These are phyloP conservation scores for Fusarium brevicatenulatum DNA, from an alignment of 2,329 filamentous ascomycete genomes.

Conservation along the genomic window DNA sequence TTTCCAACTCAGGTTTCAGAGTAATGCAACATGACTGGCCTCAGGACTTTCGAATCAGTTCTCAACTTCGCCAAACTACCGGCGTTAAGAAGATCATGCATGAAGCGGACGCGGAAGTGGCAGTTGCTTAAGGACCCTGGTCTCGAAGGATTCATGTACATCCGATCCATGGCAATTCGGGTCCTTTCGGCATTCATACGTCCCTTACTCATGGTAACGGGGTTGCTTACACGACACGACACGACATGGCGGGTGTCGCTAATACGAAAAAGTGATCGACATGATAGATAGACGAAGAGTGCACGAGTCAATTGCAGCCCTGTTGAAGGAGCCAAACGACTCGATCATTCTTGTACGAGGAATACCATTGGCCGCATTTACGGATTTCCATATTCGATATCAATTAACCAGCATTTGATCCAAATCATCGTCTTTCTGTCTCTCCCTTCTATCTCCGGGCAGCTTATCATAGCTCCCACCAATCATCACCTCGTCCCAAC, in stretches of 20 bases:
- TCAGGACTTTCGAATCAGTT: not conserved
- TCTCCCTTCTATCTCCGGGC: not conserved
- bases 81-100: not conserved
- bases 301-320: not conserved
- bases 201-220: not conserved
- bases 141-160: not conserved
- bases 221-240: not conserved
- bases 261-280: not conserved
- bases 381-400: not conserved
- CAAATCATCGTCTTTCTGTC: not conserved
- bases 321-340: not conserved
- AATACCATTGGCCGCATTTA: not conserved
- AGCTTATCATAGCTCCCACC: slow-evolving; percentile 8
- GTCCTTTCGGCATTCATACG: slow-evolving; percentile 7
- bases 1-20: slow-evolving; percentile 2
- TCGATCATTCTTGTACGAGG: not conserved
- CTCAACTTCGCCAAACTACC: not conserved
- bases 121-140: not conserved
- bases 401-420: not conserved
- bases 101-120: not conserved
- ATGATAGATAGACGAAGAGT: not conserved
- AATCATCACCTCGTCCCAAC: not conserved
- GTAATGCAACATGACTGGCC: not conserved
- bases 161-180: not conserved
- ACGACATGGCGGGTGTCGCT: not conserved